Conservation (phyloP, 768 basidiomycete species). For the Xerocomellus dryophilus region DNA sequence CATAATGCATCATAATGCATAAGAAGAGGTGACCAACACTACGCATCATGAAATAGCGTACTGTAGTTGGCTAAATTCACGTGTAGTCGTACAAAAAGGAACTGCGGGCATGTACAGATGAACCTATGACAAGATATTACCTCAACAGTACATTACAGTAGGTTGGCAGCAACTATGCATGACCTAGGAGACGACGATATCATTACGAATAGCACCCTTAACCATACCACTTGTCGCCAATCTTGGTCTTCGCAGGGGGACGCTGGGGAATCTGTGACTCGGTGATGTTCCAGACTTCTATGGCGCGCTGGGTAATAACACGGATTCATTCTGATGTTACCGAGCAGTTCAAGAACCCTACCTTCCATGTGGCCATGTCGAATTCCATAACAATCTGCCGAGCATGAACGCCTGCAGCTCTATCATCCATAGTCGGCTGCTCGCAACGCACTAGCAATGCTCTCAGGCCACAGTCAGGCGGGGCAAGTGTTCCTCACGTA, state of each 20-base stretch:
- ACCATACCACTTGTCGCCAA: slow-evolving; percentile 74
- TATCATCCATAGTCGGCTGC: slow-evolving; percentile 61
- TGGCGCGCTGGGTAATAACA: slow-evolving; percentile 61
- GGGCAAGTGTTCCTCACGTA: slow-evolving; percentile 36
- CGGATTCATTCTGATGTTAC: not conserved
- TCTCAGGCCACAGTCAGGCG: not conserved
- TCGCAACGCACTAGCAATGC: slow-evolving; percentile 54
- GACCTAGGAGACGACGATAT: slow-evolving; percentile 5
- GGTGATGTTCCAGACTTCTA: slow-evolving; percentile 79
- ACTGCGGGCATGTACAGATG: not conserved
- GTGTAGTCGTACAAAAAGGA: not conserved
- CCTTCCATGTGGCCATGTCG: slow-evolving; percentile 87
- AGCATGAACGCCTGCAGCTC: slow-evolving; percentile 60
- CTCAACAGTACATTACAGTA: slow-evolving; percentile 18
- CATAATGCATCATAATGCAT: too few relatives aligned
- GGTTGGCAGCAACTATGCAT: not conserved
- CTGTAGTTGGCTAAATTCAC: not conserved
- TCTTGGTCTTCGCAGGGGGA: slow-evolving; percentile 49
- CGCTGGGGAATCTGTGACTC: slow-evolving; percentile 75
- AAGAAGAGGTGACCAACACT: too few relatives aligned
- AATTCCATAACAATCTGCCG: slow-evolving; percentile 90
- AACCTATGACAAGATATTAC: slow-evolving; percentile 10
- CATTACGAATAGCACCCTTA: slow-evolving; percentile 22
- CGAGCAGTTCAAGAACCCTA: slow-evolving; percentile 32
- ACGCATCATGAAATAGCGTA: not conserved